Evolutionary conservation across 106 monocot genomes (phyloP), one percentile per base, ranked within the genome.

Genomic region (Triglochin maritima): DNA sequence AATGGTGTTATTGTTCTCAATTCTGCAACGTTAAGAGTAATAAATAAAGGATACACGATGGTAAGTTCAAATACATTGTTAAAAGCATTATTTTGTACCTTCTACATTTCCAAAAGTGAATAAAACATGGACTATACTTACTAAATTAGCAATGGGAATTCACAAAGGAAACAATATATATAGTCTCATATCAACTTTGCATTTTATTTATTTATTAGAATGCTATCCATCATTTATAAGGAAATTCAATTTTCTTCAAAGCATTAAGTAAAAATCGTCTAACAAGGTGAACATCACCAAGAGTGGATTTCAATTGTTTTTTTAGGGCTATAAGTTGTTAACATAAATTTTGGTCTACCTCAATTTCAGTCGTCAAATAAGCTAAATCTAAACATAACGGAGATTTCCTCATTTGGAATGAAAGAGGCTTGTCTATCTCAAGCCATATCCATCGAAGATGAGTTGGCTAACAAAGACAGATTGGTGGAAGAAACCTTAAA

Each of bases 401-500:
- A 29, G 29, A 29, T 29, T 29, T 29, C 29, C 29, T 29, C 29
- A 29, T 29, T 29, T 29, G 29, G 29, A 29, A 29, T 29, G 29
- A 29, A 60, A 29, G 60, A 57, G n/a, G 14, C 57, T 57, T 57
- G 57, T 17, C 57, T 17, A 57, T 16, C 57, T 15, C 57, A 57
- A 16, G 63, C 63, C 47, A 9, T 46, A 13, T 9, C 12, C 63
- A 44, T 65, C 15, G 95, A 95, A 81, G 62, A 64, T 4, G 61
- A 72, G 10, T 63, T 95, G 53, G 83, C 79, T 10, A 17, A 85
- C 73, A 85, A 95, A 59, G 95, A 95, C 67, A 83, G 73, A 61
- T 47, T 87, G 54, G 85, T 95, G 72, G 90, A 90, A 49, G 83
- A 76, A 81, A 87, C 90, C 15, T 87, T 87, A 78, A 87, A 95